Conservation (phyloP, 2,329 filamentous ascomycete species). For the Cytospora chrysosperma region DNA sequence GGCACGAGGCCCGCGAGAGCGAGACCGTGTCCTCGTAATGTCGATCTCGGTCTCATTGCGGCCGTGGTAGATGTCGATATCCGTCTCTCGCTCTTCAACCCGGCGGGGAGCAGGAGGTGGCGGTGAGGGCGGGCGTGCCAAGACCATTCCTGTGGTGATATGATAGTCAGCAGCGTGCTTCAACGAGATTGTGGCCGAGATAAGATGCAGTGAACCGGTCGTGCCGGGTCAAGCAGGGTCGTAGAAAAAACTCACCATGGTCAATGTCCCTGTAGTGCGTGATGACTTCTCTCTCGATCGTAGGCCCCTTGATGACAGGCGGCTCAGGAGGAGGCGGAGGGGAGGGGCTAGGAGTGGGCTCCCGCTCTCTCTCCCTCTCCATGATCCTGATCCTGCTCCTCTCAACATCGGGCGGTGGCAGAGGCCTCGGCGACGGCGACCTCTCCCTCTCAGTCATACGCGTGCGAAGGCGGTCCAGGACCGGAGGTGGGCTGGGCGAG, state of each 20-base stretch:
- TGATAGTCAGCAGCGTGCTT: slow-evolving; percentile 5
- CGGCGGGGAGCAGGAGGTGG: slow-evolving; percentile 47
- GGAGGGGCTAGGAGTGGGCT: slow-evolving; percentile 46
- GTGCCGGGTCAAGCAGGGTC: not conserved
- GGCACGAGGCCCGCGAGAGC: slow-evolving; percentile 40
- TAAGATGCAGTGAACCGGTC: too few relatives aligned
- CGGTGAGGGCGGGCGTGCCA: slow-evolving; percentile 49
- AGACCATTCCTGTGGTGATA: slow-evolving; percentile 44
- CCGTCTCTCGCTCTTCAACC: slow-evolving; percentile 52
- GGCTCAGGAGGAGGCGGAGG: slow-evolving; percentile 59
- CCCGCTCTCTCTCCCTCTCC: slow-evolving; percentile 45
- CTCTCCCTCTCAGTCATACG: slow-evolving; percentile 43
- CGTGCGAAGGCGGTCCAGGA: slow-evolving; percentile 38
- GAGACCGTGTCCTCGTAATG: slow-evolving; percentile 44
- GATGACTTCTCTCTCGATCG: slow-evolving; percentile 84
- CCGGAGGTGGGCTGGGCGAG: slow-evolving; percentile 37
- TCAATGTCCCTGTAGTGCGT: slow-evolving; percentile 86
- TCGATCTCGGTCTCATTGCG: slow-evolving; percentile 58
- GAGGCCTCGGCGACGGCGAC: slow-evolving; percentile 38
- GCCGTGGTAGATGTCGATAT: slow-evolving; percentile 60
- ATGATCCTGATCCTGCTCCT: slow-evolving; percentile 51
- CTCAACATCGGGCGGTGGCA: slow-evolving; percentile 43
- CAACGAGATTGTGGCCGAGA: too few relatives aligned
- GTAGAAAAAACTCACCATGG: slow-evolving; percentile 62
- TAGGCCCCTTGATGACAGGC: slow-evolving; percentile 69